Conservation (phyloP, 768 basidiomycete species). For the Asterophora lycoperdoides region DNA sequence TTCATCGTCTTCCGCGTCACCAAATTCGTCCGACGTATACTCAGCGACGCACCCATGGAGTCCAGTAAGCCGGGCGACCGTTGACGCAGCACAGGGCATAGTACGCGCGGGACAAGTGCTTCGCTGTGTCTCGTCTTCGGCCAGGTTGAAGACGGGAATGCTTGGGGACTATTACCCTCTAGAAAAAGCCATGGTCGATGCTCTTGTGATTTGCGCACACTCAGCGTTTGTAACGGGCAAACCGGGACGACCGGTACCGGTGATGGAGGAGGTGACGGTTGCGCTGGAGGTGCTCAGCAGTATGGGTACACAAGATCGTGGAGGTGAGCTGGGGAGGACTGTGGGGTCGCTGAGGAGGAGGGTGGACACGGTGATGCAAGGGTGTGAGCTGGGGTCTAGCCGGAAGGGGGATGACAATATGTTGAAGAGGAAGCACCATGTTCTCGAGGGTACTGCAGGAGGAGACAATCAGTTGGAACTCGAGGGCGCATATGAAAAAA, state of each 20-base stretch:
- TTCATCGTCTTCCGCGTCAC: slow-evolving; percentile 2
- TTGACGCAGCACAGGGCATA: slow-evolving; percentile 64
- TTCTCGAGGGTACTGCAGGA: slow-evolving; percentile 9
- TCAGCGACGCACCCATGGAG: slow-evolving; percentile 31
- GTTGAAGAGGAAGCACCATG: slow-evolving; percentile 30
- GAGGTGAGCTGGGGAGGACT: slow-evolving; percentile 21
- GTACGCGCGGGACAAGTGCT: slow-evolving; percentile 47
- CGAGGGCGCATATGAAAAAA: not conserved
- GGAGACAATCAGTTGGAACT: not conserved
- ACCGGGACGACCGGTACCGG: slow-evolving; percentile 9
- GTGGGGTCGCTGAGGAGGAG: slow-evolving; percentile 23
- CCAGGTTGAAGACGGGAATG: slow-evolving; percentile 13
- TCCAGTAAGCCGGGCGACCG: slow-evolving; percentile 52
- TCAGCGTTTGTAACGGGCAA: slow-evolving; percentile 46
- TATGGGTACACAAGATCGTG: slow-evolving; percentile 4
- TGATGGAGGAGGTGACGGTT: slow-evolving; percentile 22
- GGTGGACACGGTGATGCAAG: slow-evolving; percentile 9
- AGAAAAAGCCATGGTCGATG: slow-evolving; percentile 59
- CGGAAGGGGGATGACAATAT: slow-evolving; percentile 14
- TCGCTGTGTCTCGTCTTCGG: slow-evolving; percentile 29
- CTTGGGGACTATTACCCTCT: slow-evolving; percentile 50
- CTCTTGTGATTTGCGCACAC: slow-evolving; percentile 61
- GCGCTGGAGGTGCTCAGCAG: slow-evolving; percentile 24
- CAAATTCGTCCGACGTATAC: slow-evolving; percentile 9
- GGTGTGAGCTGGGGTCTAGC: slow-evolving; percentile 6